Percentiles rank a stretch among this genome's conserved stretches.
Conservation (phyloP, 495 filamentous ascomycete species). For the Aspergillus sparsus region DNA sequence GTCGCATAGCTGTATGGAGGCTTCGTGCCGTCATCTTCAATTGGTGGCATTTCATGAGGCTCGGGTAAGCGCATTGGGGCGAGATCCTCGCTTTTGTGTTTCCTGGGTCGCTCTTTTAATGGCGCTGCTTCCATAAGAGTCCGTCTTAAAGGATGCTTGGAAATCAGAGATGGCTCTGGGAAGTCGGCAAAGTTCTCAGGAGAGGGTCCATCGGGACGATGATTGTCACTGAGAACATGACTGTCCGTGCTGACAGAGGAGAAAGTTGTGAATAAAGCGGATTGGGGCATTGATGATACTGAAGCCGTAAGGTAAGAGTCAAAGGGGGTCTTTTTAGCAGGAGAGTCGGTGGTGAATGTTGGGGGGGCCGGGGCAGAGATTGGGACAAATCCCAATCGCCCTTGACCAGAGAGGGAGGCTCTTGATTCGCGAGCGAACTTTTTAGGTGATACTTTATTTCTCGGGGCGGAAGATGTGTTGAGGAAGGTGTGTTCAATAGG, state of each 20-base stretch:
- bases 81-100: conserved; percentile 53
- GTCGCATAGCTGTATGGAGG: conserved; percentile 89
- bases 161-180: conserved; percentile 56
- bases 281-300: conserved; percentile 57
- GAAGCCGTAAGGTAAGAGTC: conserved; percentile 50
- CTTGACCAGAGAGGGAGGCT: conserved; percentile 34
- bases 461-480: conserved; percentile 52
- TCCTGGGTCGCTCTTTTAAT: conserved; percentile 69
- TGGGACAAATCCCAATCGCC: conserved; percentile 53
- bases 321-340: conserved; percentile 72
- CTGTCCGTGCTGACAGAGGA: conserved; percentile 45
- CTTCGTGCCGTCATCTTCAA: conserved; percentile 87
- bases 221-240: conserved; percentile 65
- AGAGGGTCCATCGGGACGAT: conserved; percentile 46
- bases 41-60: conserved; percentile 72
- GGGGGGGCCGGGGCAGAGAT: conserved; percentile 70
- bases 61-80: conserved; percentile 58
- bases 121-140: conserved; percentile 72
- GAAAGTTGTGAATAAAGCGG: conserved; percentile 65
- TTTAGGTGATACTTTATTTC: conserved; percentile 61
- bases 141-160: conserved; percentile 64
- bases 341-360: conserved; percentile 78
- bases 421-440: conserved; percentile 48
- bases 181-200: conserved; percentile 56
- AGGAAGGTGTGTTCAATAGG: conserved; percentile 50